phyloP scores from a whole-genome alignment of 176 grass and related monocot species.

The Carex kokanica region DNA sequence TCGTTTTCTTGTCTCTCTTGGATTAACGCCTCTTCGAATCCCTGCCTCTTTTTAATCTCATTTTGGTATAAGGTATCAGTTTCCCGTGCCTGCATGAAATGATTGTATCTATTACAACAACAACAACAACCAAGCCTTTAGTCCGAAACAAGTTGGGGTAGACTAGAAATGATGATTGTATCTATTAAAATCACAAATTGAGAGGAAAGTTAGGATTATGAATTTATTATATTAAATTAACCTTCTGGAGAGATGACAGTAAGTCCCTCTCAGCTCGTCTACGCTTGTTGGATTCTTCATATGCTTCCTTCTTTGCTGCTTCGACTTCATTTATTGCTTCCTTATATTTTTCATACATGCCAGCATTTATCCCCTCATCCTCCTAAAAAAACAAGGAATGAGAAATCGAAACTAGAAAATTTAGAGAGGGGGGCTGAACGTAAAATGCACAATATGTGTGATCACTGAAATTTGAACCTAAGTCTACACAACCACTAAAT shows the following conservation, averaged over 20 bases:
- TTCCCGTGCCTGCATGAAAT: constrained; percentile 33
- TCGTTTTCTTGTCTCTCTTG: constrained; percentile 42
- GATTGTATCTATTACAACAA: not conserved
- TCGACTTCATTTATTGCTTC: constrained; percentile 39
- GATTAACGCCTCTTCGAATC: constrained; percentile 31
- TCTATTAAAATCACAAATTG: not conserved
- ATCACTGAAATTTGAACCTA: too few relatives aligned
- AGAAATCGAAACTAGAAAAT: not conserved
- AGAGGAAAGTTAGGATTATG: not conserved
- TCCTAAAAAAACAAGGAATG: constrained; percentile 34
- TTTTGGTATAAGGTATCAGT: constrained; percentile 39
- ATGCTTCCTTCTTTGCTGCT: constrained; percentile 36
- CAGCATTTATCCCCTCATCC: constrained; percentile 27
- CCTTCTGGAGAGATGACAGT: constrained; percentile 47
- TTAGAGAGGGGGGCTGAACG: too few relatives aligned
- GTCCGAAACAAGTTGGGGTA: too few relatives aligned
- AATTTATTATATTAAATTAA: constrained; percentile 21
- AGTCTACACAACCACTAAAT: too few relatives aligned
- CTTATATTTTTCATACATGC: constrained; percentile 36
- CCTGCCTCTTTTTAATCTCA: constrained; percentile 43
- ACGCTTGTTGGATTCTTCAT: constrained; percentile 53
- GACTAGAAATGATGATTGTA: not conserved
- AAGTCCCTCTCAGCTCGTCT: constrained; percentile 47
- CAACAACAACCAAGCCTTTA: too few relatives aligned
- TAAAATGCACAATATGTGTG: too few relatives aligned